Conservation (phyloP, 495 filamentous ascomycete genomes). For the Annulohypoxylon maeteangense region DNA sequence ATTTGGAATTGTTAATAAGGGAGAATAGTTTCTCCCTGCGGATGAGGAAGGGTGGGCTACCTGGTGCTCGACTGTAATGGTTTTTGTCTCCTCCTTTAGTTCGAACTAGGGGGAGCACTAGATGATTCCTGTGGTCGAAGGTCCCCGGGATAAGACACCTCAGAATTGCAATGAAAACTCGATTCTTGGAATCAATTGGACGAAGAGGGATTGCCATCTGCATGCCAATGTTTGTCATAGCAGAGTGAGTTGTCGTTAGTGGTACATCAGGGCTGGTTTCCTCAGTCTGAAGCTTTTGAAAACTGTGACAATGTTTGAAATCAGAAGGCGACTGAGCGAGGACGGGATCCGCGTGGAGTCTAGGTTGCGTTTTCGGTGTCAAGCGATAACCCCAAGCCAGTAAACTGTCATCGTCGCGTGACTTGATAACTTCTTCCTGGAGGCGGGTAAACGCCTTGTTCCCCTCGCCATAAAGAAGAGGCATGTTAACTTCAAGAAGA, state of each 20-base stretch:
- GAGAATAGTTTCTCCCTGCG: constrained; percentile 18
- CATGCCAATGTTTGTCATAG: constrained; percentile 28
- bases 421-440: constrained; percentile 45
- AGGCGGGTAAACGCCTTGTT: constrained; percentile 40
- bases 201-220: constrained; percentile 19
- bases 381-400: constrained; percentile 35
- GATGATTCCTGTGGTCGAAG: constrained; percentile 6
- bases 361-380: neutral
- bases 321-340: constrained; percentile 23
- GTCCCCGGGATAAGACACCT: constrained; percentile 9
- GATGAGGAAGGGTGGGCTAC: constrained; percentile 18
- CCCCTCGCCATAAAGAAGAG: constrained; percentile 46
- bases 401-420: constrained; percentile 34
- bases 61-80: constrained; percentile 26
- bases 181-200: constrained; percentile 10
- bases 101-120: constrained; percentile 14
- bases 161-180: constrained; percentile 17
- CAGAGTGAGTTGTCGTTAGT: constrained; percentile 19
- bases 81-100: constrained; percentile 20
- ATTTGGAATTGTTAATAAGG: constrained; percentile 8
- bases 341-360: neutral
- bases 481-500: constrained; percentile 46
- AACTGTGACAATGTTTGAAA: constrained; percentile 25
- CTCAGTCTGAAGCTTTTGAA: constrained; percentile 4
- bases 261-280: constrained; percentile 22